These are phyloP conservation scores for Chytriomyces sp. DNA, from an alignment of 192 early-diverging fungal species.

Conservation along the genomic window DNA sequence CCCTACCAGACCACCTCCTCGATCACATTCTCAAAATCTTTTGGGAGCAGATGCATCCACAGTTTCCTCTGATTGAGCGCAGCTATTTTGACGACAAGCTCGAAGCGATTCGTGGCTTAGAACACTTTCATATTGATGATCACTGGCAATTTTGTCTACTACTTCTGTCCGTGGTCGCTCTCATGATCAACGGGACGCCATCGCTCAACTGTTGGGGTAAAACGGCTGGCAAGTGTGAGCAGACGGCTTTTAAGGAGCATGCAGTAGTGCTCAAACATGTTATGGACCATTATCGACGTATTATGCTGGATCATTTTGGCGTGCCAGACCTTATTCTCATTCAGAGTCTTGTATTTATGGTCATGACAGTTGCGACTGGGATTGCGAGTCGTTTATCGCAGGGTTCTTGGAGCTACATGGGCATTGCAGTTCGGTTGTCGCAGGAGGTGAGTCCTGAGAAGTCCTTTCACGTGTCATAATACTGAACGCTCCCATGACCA, in stretches of 20 bases:
- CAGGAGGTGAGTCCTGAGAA: slow-evolving; percentile 3
- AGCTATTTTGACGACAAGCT: neutral
- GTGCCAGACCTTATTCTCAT: slow-evolving; percentile 1
- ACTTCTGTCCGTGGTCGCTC: neutral
- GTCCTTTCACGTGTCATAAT: neutral
- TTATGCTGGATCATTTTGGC: slow-evolving; percentile 11
- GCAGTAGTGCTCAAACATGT: neutral
- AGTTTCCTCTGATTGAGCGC: neutral
- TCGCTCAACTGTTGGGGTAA: neutral
- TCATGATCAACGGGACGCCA: slow-evolving; percentile 15
- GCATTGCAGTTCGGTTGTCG: slow-evolving; percentile 12
- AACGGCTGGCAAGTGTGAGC: neutral
- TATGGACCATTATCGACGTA: neutral
- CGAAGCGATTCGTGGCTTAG: neutral
- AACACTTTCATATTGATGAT: neutral
- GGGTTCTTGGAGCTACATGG: slow-evolving; percentile 3
- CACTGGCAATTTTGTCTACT: neutral
- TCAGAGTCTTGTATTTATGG: slow-evolving; percentile 1
- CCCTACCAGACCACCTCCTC: slow-evolving; percentile 2
- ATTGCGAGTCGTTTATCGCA: neutral
- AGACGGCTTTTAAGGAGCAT: neutral
- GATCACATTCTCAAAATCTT: slow-evolving; percentile 18
- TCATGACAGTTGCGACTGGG: slow-evolving; percentile 1
- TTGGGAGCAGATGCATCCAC: slow-evolving; percentile 23
- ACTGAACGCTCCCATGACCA: neutral